These are phyloP conservation scores for Leishmania aethiopica DNA, from an alignment of 208 protist genomes.

Conservation along the genomic window DNA sequence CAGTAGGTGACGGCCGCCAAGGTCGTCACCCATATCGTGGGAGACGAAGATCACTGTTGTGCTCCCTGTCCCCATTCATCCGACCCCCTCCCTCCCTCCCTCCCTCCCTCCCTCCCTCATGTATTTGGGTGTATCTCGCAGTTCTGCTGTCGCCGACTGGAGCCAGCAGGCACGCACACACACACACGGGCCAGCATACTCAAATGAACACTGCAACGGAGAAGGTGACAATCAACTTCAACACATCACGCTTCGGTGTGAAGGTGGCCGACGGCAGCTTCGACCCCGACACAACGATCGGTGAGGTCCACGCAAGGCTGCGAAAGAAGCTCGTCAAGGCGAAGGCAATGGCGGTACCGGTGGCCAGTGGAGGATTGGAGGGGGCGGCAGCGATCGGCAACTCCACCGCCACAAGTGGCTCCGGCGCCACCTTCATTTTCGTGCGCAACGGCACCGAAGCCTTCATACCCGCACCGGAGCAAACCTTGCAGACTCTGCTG, in stretches of 20 bases:
- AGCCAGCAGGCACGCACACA: neutral
- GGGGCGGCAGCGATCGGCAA: slow-evolving; percentile 12
- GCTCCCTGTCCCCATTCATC: neutral
- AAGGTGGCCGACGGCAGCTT: slow-evolving; percentile 58
- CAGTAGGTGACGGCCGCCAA: neutral
- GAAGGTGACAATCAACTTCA: slow-evolving; percentile 66
- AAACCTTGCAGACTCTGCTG: slow-evolving; percentile 58
- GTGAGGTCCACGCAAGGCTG: slow-evolving; percentile 59
- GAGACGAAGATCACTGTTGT: neutral
- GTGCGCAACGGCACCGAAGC: slow-evolving; percentile 65
- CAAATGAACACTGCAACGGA: slow-evolving; percentile 24
- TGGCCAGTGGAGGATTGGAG: neutral
- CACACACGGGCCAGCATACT: neutral
- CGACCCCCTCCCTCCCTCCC: neutral
- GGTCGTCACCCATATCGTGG: neutral
- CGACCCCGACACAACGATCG: slow-evolving; percentile 58
- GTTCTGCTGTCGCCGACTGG: neutral
- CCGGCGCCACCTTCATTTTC: slow-evolving; percentile 53
- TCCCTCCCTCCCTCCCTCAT: neutral
- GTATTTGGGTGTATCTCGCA: neutral
- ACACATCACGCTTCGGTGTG: slow-evolving; percentile 46
- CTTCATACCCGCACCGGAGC: slow-evolving; percentile 74
- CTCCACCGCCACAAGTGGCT: slow-evolving; percentile 4
- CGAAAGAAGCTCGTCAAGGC: slow-evolving; percentile 61
- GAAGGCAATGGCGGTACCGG: slow-evolving; percentile 2